phyloP scores from a whole-genome alignment of 202 grass and related monocot genomes.

The Schoenoplectus tabernaemontani region DNA sequence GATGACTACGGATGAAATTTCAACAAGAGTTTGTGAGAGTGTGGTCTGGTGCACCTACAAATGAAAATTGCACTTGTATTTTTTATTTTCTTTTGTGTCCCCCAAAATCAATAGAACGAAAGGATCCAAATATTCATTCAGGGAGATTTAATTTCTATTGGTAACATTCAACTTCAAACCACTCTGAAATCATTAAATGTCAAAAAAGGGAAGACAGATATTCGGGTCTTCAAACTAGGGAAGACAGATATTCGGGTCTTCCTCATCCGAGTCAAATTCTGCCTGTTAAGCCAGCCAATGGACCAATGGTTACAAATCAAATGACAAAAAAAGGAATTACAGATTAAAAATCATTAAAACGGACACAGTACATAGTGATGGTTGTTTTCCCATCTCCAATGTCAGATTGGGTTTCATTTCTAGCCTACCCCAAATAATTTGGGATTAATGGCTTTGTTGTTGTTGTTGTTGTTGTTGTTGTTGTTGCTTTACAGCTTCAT shows the following conservation, averaged over 20 bases:
- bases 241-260: slow-evolving; percentile 63
- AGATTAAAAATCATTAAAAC: not conserved
- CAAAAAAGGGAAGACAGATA: no score
- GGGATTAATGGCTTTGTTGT: no score
- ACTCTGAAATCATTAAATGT: no score
- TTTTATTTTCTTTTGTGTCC: not conserved
- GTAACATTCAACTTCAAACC: not conserved
- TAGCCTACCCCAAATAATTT: no score
- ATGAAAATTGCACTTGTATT: not conserved
- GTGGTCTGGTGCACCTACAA: no score
- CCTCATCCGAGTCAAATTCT: slow-evolving; percentile 81
- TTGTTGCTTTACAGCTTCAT: not conserved
- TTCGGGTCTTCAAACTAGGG: not conserved
- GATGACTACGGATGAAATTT: no score
- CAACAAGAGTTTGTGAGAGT: no score
- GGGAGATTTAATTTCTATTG: not conserved
- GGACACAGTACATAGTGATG: not conserved
- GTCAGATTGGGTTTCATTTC: not conserved
- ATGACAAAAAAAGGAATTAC: not conserved
- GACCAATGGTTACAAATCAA: not conserved
- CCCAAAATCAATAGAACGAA: not conserved
- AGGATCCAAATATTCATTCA: not conserved
- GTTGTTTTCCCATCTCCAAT: not conserved
- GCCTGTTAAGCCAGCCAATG: slow-evolving; percentile 49
- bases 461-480: no score